Percentiles rank a stretch among this genome's conserved stretches.
Evolutionary conservation across 768 basidiomycete genomes (phyloP).

Genomic region (Boletellus ananas): DNA sequence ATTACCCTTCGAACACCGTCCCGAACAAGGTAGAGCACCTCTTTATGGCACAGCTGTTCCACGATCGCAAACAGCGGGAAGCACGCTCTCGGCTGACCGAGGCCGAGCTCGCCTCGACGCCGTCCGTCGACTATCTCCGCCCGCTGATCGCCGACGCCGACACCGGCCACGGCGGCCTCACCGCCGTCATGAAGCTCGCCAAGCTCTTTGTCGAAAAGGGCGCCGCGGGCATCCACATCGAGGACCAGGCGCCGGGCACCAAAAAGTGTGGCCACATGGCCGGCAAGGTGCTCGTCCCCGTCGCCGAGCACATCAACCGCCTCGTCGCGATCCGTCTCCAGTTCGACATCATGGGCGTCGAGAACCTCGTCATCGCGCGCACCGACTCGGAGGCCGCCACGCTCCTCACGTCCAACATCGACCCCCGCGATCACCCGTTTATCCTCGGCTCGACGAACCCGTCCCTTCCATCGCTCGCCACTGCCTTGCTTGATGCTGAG

Average conservation of each 20-base stretch:
- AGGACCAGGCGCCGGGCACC: constrained; percentile 96
- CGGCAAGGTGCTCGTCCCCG: constrained; percentile 94
- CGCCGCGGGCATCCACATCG: constrained; percentile 96
- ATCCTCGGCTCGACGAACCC: constrained; percentile 90
- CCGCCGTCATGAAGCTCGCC: constrained; percentile 97
- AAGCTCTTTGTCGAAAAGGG: constrained; percentile 99
- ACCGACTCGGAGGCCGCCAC: constrained; percentile 99
- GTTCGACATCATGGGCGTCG: constrained; percentile 98
- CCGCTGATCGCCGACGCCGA: constrained; percentile 97
- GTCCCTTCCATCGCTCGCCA: constrained; percentile 62
- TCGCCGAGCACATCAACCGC: constrained; percentile 96
- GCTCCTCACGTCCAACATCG: constrained; percentile 93
- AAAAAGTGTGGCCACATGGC: constrained; percentile 97
- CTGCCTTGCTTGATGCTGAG: constrained; percentile 83
- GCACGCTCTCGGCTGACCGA: constrained; percentile 68
- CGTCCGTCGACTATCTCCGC: constrained; percentile 83
- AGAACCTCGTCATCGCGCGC: constrained; percentile 88
- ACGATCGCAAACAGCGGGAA: constrained; percentile 95
- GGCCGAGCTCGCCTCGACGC: constrained; percentile 65
- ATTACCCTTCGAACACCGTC: constrained; percentile 98
- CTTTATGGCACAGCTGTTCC: constrained; percentile 98
- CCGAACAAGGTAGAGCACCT: constrained; percentile 98
- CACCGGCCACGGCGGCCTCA: constrained; percentile 96
- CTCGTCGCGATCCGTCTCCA: constrained; percentile 96
- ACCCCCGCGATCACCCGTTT: constrained; percentile 96